A percentile compares a stretch with the other conserved stretches of the same genome.
phyloP scores from a whole-genome alignment of 192 early-diverging fungal species.

The Umbelopsis isabellina region DNA sequence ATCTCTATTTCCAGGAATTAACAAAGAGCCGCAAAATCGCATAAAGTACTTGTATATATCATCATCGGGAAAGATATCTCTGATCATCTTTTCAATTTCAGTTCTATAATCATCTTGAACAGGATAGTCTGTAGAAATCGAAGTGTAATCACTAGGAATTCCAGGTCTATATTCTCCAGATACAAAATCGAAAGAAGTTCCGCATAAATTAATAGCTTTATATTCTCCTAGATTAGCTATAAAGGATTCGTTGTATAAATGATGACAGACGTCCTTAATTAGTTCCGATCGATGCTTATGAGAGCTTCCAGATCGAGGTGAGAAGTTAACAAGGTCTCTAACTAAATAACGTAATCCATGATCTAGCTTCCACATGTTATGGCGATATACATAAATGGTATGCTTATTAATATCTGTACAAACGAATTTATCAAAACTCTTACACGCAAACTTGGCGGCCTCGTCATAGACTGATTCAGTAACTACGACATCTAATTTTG shows the following conservation, averaged over 20 bases:
- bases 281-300: neutral
- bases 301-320: neutral
- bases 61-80: neutral
- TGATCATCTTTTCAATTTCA: neutral
- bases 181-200: neutral
- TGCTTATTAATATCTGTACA: neutral
- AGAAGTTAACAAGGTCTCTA: neutral
- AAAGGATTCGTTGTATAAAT: neutral
- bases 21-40: neutral
- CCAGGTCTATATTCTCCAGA: neutral
- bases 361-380: neutral
- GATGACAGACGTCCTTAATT: neutral
- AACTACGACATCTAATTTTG: neutral
- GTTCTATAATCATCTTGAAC: neutral
- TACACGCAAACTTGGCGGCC: neutral
- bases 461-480: slow-evolving; percentile 6
- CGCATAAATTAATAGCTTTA: slow-evolving; percentile 20
- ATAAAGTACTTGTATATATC: neutral
- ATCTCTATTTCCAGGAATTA: slow-evolving; percentile 17
- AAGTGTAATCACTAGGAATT: slow-evolving; percentile 2
- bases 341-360: neutral
- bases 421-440: neutral
- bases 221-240: neutral
- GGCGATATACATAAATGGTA: neutral
- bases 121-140: neutral